Evolutionary conservation across 306 rosid species (phyloP).

Genomic region (Macrotyloma uniflorum): DNA sequence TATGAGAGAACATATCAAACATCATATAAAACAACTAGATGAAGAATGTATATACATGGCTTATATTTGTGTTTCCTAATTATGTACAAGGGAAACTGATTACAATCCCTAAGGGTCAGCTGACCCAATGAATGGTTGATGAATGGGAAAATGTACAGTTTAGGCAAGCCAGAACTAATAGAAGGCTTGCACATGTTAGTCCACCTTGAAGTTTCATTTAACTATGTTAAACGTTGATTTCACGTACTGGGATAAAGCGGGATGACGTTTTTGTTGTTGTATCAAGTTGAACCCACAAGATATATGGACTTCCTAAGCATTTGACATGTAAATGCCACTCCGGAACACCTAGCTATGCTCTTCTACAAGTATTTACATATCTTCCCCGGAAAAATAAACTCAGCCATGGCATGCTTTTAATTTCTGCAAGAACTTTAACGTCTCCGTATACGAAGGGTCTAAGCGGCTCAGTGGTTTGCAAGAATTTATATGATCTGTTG

Average conservation of each 20-base stretch:
- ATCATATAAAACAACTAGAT: no score
- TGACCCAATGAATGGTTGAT: slow-evolving; percentile 20
- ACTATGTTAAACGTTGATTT: neutral
- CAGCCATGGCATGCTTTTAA: slow-evolving; percentile 51
- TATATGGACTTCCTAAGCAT: slow-evolving; percentile 18
- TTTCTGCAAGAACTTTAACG: slow-evolving; percentile 74
- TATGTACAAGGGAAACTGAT: slow-evolving; percentile 31
- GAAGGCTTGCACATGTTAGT: slow-evolving; percentile 38
- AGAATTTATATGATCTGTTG: slow-evolving; percentile 93
- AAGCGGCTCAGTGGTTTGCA: slow-evolving; percentile 82
- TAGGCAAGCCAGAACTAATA: slow-evolving; percentile 35
- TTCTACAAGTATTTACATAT: slow-evolving; percentile 28
- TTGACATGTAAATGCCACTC: slow-evolving; percentile 11
- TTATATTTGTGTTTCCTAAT: slow-evolving; percentile 19
- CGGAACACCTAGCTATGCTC: slow-evolving; percentile 34
- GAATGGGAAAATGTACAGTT: slow-evolving; percentile 31
- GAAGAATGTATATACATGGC: slow-evolving; percentile 30
- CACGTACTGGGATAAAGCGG: neutral
- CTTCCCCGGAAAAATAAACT: slow-evolving; percentile 13
- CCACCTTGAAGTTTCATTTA: slow-evolving; percentile 9
- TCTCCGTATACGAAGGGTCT: slow-evolving; percentile 88
- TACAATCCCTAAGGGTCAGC: neutral
- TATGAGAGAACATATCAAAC: no score
- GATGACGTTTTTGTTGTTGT: neutral
- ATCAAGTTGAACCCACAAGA: slow-evolving; percentile 2